Percentiles rank a stretch among this genome's conserved stretches.
phyloP scores from a whole-genome alignment of 2,329 filamentous ascomycete genomes.

The Fusarium temperatum region DNA sequence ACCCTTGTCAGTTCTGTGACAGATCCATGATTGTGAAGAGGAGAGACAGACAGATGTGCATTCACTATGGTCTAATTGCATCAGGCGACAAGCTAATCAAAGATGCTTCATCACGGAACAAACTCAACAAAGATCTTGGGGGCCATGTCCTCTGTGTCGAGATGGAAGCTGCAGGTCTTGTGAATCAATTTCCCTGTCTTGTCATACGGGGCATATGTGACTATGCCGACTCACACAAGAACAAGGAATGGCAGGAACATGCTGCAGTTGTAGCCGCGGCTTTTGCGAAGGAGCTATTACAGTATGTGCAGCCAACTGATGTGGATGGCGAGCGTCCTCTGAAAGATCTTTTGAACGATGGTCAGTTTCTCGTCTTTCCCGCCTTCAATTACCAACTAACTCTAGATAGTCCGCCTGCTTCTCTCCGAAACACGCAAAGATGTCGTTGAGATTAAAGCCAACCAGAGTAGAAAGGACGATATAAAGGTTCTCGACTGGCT shows the following conservation, averaged over 20 bases:
- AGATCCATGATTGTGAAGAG: not conserved
- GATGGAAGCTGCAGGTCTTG: not conserved
- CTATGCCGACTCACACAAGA: not conserved
- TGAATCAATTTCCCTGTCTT: not conserved
- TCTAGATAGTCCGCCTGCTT: accelerated
- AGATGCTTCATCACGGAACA: not conserved
- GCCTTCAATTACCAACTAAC: accelerated
- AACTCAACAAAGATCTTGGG: not conserved
- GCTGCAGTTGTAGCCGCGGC: not conserved
- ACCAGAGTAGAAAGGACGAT: not conserved
- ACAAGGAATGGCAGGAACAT: not conserved
- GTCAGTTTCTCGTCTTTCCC: accelerated
- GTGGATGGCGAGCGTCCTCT: accelerated
- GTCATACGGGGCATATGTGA: not conserved
- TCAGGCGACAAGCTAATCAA: not conserved
- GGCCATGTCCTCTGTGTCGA: not conserved
- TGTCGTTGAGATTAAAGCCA: accelerated
- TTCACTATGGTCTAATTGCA: not conserved
- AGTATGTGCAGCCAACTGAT: not conserved
- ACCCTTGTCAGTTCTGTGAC: not conserved
- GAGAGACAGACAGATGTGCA: not conserved
- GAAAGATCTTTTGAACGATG: not conserved
- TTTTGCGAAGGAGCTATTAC: not conserved
- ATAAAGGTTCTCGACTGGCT: not conserved
- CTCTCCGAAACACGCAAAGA: not conserved